A percentile compares a stretch with the other conserved stretches of the same genome.
These are phyloP conservation scores for Teunomyces tritomae DNA, from an alignment of 805 yeast species.

Conservation along the genomic window DNA sequence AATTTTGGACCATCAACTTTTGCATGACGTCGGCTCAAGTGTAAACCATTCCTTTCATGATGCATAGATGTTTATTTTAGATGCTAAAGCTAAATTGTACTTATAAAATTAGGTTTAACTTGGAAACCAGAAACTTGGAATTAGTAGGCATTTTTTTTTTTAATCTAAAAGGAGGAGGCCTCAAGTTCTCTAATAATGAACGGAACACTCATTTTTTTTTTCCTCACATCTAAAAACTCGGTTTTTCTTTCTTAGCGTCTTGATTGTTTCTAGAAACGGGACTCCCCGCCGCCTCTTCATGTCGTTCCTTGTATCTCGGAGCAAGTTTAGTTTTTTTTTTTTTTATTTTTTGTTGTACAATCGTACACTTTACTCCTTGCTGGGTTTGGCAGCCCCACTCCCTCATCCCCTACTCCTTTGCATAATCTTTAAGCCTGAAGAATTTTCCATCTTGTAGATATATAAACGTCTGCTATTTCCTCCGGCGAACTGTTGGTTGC, in stretches of 20 bases:
- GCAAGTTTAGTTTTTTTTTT: conserved; percentile 1
- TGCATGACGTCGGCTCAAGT: background rate
- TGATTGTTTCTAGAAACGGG: background rate
- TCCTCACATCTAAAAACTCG: background rate
- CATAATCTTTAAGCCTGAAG: background rate
- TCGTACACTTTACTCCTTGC: conserved; percentile 1
- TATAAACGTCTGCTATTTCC: background rate
- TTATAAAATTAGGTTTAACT: background rate
- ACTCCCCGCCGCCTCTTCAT: background rate
- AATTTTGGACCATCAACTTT: background rate
- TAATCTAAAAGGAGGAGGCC: background rate
- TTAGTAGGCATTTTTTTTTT: background rate
- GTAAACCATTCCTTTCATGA: background rate
- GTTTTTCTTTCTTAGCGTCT: conserved; percentile 2
- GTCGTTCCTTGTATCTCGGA: conserved; percentile 2
- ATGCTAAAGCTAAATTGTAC: background rate
- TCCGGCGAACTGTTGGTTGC: background rate
- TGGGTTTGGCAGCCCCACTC: background rate
- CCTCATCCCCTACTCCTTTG: conserved; percentile 1
- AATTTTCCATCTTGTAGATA: background rate
- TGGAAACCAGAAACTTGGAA: background rate
- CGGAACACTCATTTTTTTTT: background rate
- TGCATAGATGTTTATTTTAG: background rate
- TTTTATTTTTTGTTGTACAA: background rate
- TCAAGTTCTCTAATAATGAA: background rate